Base-by-base conservation (phyloP, 2,329 filamentous ascomycete species). In the Pleoardoris graminearum region DNA sequence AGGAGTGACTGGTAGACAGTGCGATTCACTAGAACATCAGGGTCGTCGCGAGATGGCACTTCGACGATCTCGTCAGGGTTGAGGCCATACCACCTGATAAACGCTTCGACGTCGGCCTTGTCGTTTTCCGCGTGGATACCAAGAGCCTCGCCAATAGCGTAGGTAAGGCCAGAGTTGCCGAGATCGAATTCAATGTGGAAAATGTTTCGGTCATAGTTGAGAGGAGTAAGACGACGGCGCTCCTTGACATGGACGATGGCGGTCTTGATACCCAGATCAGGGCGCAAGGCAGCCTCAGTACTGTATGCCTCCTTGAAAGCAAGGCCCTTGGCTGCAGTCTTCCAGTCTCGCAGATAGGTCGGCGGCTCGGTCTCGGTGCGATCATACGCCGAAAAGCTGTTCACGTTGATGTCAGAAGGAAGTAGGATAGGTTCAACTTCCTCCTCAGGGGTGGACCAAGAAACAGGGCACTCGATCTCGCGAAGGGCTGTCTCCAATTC, bases 111-210 rank as follows among this genome's bases (percentile, higher is more conserved):
- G 56, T 94, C 83, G 39, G 80, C 77, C 41, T 86, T 82, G 72
- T 97, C 88, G 75, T 99, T 99, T 76, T 97, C 90, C 6, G 91
- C 90, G 74, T 99, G 94, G 58, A 99, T 92, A 60, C 94, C 94
- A 16, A 99, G 86, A 41, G 94, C 94, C 78, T 99, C 94, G 51
- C 94, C 94, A 67, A 99, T 97, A 71, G 96, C 90, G 78, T 99
- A 99, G 36, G 85, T 96, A 59, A 99, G 85, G 33, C 92, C 93
- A 29, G 93, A 96, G 67, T 87, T 77, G 55, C 93, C 93, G 21
- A 99, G 85, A 70, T 97, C 94, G 68, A 99, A 99, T 77, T 99
- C 94, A 58, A 99, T 97, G 79, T 99, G 94, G 87, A 99, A 99
- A 76, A 99, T 97, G 82, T 99, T 97, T 65, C 94, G 91, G 75